Conservation (phyloP, 2,329 filamentous ascomycete genomes). For the Calonectria crousiana region DNA sequence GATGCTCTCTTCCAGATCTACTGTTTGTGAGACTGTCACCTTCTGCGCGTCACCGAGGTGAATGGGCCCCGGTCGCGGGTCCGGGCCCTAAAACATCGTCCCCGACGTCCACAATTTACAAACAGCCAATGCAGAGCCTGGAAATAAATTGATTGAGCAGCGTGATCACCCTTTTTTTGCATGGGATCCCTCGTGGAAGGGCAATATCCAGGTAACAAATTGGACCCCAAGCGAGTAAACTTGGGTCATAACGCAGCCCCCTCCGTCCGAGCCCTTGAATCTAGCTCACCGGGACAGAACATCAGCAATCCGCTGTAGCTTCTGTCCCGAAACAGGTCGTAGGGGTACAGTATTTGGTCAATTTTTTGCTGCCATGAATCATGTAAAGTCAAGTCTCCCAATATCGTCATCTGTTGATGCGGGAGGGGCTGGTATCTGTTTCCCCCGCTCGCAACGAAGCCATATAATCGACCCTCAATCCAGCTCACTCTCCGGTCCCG, state of each 20-base stretch:
- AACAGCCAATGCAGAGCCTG: neutral
- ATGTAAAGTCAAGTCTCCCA: neutral
- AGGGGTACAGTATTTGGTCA: neutral
- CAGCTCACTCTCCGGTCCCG: neutral
- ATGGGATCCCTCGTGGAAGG: conserved; percentile 1
- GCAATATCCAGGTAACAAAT: neutral
- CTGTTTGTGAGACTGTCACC: neutral
- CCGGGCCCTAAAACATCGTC: conserved; percentile 7
- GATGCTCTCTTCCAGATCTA: neutral
- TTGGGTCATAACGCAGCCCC: conserved; percentile 12
- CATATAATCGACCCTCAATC: conserved; percentile 7
- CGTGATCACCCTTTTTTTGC: conserved; percentile 3
- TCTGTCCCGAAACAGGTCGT: neutral
- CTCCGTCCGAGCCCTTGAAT: neutral
- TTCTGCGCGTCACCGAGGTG: conserved; percentile 3
- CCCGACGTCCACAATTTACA: neutral
- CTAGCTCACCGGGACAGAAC: conserved; percentile 6
- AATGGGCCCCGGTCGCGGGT: neutral
- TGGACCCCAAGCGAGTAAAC: conserved; percentile 5
- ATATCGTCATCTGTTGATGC: conserved; percentile 7
- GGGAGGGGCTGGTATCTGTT: neutral
- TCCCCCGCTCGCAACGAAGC: neutral
- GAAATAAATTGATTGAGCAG: conserved; percentile 5
- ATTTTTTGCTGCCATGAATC: neutral
- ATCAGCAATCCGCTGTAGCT: neutral